Evolutionary conservation across 768 basidiomycete genomes (phyloP).

Genomic region (Calocybe cyanea): DNA sequence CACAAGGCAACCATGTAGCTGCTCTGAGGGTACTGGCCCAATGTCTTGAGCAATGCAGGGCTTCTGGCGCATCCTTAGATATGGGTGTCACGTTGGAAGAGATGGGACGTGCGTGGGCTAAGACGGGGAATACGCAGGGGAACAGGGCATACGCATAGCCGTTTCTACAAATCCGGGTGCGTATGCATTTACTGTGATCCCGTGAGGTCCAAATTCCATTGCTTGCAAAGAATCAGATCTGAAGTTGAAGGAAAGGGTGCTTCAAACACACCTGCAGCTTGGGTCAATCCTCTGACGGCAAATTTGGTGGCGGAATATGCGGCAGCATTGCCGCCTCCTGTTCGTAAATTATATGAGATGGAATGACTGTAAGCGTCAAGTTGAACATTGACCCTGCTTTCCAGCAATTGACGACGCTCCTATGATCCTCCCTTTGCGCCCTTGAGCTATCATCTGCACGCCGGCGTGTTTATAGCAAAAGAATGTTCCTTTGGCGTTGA

Average conservation of each 20-base stretch:
- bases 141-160: conserved; percentile 7
- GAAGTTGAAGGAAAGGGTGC: not conserved
- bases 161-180: conserved; percentile 29
- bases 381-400: conserved; percentile 20
- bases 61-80: not conserved
- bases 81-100: not conserved
- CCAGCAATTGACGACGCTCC: conserved; percentile 35
- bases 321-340: conserved; percentile 2
- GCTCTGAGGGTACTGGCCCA: not conserved
- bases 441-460: conserved; percentile 53
- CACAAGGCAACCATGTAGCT: not conserved
- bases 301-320: conserved; percentile 36
- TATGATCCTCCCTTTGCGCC: conserved; percentile 51
- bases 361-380: not conserved
- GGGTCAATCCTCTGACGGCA: conserved; percentile 36
- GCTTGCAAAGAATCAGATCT: conserved; percentile 20
- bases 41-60: not conserved
- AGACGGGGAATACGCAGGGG: not conserved
- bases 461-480: conserved; percentile 65
- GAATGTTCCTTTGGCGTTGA: conserved; percentile 57
- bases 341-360: not conserved
- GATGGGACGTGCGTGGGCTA: not conserved
- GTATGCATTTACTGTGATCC: conserved; percentile 41
- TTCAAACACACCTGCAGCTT: conserved; percentile 28
- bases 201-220: conserved; percentile 29